phyloP scores from a whole-genome alignment of 2,329 filamentous ascomycete genomes.

The Canariomyces notabilis region DNA sequence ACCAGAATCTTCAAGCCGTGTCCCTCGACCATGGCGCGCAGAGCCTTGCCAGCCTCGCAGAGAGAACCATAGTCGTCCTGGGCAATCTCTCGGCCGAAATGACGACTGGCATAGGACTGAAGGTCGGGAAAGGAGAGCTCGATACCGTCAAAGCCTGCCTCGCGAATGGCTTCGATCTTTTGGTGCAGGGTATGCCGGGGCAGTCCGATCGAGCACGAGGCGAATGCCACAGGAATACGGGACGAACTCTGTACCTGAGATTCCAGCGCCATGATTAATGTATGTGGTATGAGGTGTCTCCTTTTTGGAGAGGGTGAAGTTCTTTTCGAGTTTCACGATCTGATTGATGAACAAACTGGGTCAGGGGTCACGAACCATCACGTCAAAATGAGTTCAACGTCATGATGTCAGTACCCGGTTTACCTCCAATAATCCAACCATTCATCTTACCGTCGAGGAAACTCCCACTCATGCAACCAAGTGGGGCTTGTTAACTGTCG shows the following conservation, averaged over 20 bases:
- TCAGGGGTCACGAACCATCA: too few species aligned
- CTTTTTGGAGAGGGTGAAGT: too few species aligned
- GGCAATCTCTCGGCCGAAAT: constrained; percentile 45
- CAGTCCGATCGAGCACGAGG: constrained; percentile 48
- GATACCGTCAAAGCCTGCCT: constrained; percentile 61
- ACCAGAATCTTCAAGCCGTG: constrained; percentile 60
- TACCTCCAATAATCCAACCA: too few species aligned
- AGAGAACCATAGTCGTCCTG: constrained; percentile 57
- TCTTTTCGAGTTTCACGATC: too few species aligned
- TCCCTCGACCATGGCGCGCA: constrained; percentile 50
- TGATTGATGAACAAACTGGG: too few species aligned
- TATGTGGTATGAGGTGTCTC: too few species aligned
- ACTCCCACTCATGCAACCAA: too few species aligned
- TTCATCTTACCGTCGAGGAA: too few species aligned
- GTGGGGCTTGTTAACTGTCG: too few species aligned
- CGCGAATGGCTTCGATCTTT: constrained; percentile 58
- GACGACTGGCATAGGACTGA: constrained; percentile 50
- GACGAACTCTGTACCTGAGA: neutral
- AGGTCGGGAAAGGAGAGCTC: constrained; percentile 74
- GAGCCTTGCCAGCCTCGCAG: constrained; percentile 46
- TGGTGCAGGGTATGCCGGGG: constrained; percentile 47
- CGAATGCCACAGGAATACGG: constrained; percentile 47
- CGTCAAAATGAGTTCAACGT: too few species aligned
- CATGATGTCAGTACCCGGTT: too few species aligned
- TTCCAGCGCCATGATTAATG: neutral